Evolutionary conservation across 23 red algal species (phyloP).

Genomic region (Gracilaria domingensis): DNA sequence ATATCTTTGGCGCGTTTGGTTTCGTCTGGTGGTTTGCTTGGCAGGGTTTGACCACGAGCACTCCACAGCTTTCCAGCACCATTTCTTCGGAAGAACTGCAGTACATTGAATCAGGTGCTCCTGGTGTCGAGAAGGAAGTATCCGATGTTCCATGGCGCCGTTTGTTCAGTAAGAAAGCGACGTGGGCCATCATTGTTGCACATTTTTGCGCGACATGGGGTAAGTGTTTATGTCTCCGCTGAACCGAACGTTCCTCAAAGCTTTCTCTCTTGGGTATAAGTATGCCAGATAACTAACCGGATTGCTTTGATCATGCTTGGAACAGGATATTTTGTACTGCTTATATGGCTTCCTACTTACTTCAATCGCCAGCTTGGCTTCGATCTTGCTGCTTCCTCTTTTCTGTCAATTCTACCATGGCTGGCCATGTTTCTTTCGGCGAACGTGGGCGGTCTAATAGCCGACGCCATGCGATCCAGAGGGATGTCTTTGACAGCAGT

Average conservation of each 20-base stretch:
- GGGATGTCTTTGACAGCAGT: slow-evolving; percentile 84
- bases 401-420: slow-evolving; percentile 96
- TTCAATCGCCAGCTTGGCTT: slow-evolving; percentile 98
- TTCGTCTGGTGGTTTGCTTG: slow-evolving; percentile 87
- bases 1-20: slow-evolving; percentile 86
- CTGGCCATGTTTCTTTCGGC: slow-evolving; percentile 94
- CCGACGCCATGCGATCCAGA: slow-evolving; percentile 72
- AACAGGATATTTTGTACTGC: slow-evolving; percentile 93
- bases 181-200: slow-evolving; percentile 96
- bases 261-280: not conserved
- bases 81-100: slow-evolving; percentile 72
- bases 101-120: slow-evolving; percentile 68
- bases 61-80: slow-evolving; percentile 65
- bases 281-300: not conserved
- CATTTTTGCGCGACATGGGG: slow-evolving; percentile 99
- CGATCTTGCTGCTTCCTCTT: slow-evolving; percentile 87
- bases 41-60: slow-evolving; percentile 68
- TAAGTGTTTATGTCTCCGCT: not conserved
- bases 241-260: not conserved
- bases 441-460: slow-evolving; percentile 89
- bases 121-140: not conserved
- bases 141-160: slow-evolving; percentile 79
- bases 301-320: not conserved
- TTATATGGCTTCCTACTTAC: slow-evolving; percentile 98
- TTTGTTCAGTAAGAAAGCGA: slow-evolving; percentile 77